phyloP scores from a whole-genome alignment of 108 stramenopile genomes.

The Chaetoceros muelleri region DNA sequence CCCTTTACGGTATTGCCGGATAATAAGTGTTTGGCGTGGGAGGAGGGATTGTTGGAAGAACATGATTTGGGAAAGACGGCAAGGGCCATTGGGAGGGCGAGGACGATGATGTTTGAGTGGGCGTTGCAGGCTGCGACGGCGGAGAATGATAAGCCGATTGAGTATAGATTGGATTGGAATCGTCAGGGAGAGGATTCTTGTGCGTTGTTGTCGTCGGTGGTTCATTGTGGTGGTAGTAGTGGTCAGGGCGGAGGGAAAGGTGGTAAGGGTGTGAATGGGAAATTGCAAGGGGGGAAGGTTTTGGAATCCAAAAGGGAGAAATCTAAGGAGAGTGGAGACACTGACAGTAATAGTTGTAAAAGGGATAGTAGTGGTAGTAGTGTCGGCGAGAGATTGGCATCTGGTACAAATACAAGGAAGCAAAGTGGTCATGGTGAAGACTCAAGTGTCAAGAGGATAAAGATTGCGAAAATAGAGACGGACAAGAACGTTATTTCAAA shows the following conservation, averaged over 20 bases:
- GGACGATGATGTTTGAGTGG: slow-evolving; percentile 35
- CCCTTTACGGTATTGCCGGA: slow-evolving; percentile 63
- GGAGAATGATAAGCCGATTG: slow-evolving; percentile 60
- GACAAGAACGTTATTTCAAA: too few species aligned
- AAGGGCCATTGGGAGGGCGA: slow-evolving; percentile 36
- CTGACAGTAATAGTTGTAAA: neutral
- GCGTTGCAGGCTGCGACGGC: slow-evolving; percentile 58
- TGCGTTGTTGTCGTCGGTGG: slow-evolving; percentile 13
- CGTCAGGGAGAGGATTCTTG: slow-evolving; percentile 33
- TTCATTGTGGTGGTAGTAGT: neutral
- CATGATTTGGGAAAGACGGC: slow-evolving; percentile 73
- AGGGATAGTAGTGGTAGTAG: too few species aligned
- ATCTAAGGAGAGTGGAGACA: slow-evolving; percentile 6
- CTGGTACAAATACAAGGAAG: too few species aligned
- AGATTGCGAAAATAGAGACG: too few species aligned
- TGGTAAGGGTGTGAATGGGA: slow-evolving; percentile 1
- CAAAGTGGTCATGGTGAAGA: too few species aligned
- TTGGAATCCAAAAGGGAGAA: neutral
- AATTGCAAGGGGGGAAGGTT: neutral
- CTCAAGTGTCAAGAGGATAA: too few species aligned
- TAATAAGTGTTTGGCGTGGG: slow-evolving; percentile 47
- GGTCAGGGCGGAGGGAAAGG: slow-evolving; percentile 1
- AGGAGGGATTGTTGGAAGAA: slow-evolving; percentile 61
- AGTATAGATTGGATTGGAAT: slow-evolving; percentile 78
- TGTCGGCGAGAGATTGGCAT: too few species aligned